These are phyloP conservation scores for Eleusine indica DNA, from an alignment of 176 grass and related monocot species.

Conservation along the genomic window DNA sequence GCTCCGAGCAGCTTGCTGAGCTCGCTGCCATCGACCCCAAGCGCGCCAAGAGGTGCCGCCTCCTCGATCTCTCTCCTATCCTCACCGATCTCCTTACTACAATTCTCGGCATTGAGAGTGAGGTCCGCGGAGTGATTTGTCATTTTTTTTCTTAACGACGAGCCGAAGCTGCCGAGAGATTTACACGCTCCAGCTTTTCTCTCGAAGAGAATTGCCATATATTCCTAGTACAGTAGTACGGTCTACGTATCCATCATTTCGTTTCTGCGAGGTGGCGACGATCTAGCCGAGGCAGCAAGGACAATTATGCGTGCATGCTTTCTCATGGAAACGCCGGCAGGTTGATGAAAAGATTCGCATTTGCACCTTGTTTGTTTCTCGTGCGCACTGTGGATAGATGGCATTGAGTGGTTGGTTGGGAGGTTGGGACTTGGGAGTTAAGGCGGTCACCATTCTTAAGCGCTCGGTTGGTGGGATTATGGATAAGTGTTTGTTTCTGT, in stretches of 20 bases:
- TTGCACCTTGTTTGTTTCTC: constrained; percentile 22
- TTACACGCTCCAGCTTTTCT: not conserved
- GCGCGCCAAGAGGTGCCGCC: constrained; percentile 79
- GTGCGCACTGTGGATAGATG: constrained; percentile 30
- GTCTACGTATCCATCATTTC: constrained; percentile 1
- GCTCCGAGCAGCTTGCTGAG: constrained; percentile 82
- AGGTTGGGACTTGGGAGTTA: constrained; percentile 42
- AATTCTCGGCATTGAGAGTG: not conserved
- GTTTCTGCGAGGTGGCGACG: constrained; percentile 12
- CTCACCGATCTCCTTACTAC: not conserved
- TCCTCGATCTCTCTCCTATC: not conserved
- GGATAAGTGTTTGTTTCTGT: constrained; percentile 40
- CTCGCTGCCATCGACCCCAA: constrained; percentile 89
- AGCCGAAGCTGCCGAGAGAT: not conserved
- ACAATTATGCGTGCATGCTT: constrained; percentile 29
- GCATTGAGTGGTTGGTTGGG: constrained; percentile 35
- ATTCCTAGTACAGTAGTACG: too few species aligned
- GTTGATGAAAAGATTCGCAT: constrained; percentile 22
- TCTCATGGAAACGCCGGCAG: constrained; percentile 10
- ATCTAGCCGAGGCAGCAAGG: constrained; percentile 12
- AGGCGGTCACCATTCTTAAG: constrained; percentile 32
- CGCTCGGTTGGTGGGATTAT: constrained; percentile 46
- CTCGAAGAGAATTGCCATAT: not conserved
- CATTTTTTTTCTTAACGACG: not conserved
- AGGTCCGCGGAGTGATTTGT: not conserved